Conservation (phyloP, 2,329 filamentous ascomycete species). For the Fusarium multiceps region DNA sequence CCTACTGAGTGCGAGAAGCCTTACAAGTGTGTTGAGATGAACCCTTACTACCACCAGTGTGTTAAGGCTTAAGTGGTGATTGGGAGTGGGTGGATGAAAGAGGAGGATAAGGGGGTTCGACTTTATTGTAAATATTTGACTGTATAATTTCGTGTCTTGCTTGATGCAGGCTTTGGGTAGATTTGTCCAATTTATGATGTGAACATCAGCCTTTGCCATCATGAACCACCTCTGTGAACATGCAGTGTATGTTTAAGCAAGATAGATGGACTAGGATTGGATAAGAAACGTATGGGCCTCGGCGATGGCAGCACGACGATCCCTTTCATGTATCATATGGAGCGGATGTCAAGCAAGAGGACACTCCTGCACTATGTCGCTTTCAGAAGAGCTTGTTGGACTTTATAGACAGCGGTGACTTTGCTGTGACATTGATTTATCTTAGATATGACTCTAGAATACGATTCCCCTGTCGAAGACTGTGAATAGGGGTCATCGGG, state of each 20-base stretch:
- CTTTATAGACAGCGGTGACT: no score
- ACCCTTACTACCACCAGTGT: slow-evolving; percentile 41
- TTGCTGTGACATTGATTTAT: no score
- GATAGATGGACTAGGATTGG: accelerated
- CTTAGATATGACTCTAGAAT: no score
- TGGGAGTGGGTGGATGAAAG: background rate
- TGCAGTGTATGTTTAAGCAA: accelerated
- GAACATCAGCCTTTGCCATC: background rate
- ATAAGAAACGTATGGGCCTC: no score
- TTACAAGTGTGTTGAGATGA: slow-evolving; percentile 30
- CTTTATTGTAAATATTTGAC: slow-evolving; percentile 36
- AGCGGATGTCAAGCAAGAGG: no score
- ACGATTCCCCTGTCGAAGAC: no score
- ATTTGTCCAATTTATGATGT: background rate
- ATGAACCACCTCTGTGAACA: background rate
- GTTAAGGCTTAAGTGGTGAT: slow-evolving; percentile 6
- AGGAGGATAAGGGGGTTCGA: background rate
- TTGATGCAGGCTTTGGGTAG: slow-evolving; percentile 29
- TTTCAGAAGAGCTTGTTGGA: no score
- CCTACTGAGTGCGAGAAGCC: slow-evolving; percentile 39
- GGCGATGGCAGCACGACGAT: no score
- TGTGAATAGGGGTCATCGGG: no score
- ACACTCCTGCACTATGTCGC: no score
- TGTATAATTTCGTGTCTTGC: slow-evolving; percentile 29
- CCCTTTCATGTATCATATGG: no score